Base-by-base conservation (phyloP, 768 basidiomycete species). In the Kwoniella dendrophila region DNA sequence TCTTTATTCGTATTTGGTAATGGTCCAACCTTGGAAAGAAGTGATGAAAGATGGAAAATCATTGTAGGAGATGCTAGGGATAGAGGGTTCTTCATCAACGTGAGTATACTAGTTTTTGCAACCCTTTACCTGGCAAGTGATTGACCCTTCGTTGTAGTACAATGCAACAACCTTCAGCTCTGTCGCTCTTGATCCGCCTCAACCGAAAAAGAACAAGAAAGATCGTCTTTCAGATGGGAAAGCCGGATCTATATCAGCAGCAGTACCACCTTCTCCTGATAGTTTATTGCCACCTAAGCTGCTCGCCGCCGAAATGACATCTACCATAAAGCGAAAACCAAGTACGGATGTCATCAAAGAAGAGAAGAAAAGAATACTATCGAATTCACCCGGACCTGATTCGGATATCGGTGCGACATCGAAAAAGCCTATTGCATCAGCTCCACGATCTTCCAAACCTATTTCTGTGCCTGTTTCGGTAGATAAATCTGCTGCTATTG, bases 1-100 rank as follows among this genome's bases (percentile, higher is more conserved):
- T 96, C 95, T 10, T 81, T 99, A 2, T 99, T 93, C 78, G 87
- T 99, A 57, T 83, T 99, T 30, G 96, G 96, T 6, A 87, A 98
- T 78, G 88, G 87, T 12, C 82, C 90, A 6, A 98, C 94, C 1
- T 83, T 99, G 4, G 89, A 93, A 77, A 83, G 93, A 56, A 91
- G 92, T 66, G 87, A 94, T 68, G 80, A 82, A 18, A 86, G 82
- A 12, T 97, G 94, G 94, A 83, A 82, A 60, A 80, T 82, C 29
- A 93, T 96, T 47, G 83, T 96, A 26, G 77, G 81, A 20, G 88
- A 97, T 74, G 91, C 94, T 6, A 82, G 86, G 57, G 80, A 83
- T 12, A 83, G 92, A 56, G 82, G 83, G 10, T 80, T 85, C 34
- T 76, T 94, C 26, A 76, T 86, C 8, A 84, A 88, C 66, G 92